A percentile compares a stretch with the other conserved stretches of the same genome.
These are phyloP conservation scores for Poronia punctata DNA, from an alignment of 495 filamentous ascomycete genomes.

Conservation along the genomic window DNA sequence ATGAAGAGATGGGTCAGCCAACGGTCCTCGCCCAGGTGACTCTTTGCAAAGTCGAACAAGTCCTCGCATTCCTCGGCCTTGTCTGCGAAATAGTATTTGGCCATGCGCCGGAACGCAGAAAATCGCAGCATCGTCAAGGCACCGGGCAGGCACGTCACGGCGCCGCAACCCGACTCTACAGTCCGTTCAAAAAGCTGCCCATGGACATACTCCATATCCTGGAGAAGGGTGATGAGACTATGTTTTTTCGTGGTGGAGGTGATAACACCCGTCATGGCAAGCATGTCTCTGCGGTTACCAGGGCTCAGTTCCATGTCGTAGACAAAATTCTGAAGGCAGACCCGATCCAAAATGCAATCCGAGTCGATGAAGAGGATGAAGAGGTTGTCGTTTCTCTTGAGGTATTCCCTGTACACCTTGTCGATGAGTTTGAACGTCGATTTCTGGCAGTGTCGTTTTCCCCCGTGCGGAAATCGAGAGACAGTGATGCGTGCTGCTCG, in stretches of 20 bases:
- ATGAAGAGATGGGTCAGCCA: constrained; percentile 99
- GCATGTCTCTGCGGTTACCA: constrained; percentile 85
- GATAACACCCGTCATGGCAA: constrained; percentile 98
- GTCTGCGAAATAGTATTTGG: constrained; percentile 98
- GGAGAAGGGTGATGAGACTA: constrained; percentile 81
- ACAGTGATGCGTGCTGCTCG: constrained; percentile 78
- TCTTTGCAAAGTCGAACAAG: constrained; percentile 94
- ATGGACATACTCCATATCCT: constrained; percentile 98
- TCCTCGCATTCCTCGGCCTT: constrained; percentile 95
- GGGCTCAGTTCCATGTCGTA: constrained; percentile 99
- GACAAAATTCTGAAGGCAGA: constrained; percentile 96
- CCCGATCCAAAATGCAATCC: constrained; percentile 88
- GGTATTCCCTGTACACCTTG: constrained; percentile 83
- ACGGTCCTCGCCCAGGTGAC: constrained; percentile 90
- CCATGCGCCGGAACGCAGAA: constrained; percentile 94
- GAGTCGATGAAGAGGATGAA: constrained; percentile 98
- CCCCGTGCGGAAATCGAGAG: constrained; percentile 88
- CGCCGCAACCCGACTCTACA: constrained; percentile 90
- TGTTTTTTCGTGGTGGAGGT: constrained; percentile 89
- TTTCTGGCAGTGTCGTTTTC: constrained; percentile 92
- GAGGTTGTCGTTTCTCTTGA: constrained; percentile 82
- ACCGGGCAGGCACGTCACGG: constrained; percentile 91
- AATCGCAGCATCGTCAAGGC: constrained; percentile 93
- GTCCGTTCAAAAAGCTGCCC: constrained; percentile 96
- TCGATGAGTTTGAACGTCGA: constrained; percentile 92